Evolutionary conservation across 2,329 filamentous ascomycete species (phyloP), one percentile per base, ranked within the genome.

Genomic region (Neofusicoccum kwambonambiense): DNA sequence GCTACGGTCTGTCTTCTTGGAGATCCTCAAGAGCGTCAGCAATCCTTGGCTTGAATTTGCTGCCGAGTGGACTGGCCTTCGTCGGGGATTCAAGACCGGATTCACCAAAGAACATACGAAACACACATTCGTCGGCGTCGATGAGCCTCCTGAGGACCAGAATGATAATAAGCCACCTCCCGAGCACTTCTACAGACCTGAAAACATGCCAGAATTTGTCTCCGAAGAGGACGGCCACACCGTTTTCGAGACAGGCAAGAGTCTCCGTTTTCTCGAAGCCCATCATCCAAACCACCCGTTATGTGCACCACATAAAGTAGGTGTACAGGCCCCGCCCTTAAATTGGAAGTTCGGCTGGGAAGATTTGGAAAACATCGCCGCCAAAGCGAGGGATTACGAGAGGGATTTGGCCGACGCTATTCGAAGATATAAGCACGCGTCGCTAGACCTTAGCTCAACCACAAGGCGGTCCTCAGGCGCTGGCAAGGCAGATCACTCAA

Each of bases 221-320:
- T 84, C 88, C 0, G 75, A 80, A 4, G 91, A 95, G 65, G 85
- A 93, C 68, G 88, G 87, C 3, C 83, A 85, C 58, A 80, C 83
- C 4, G 86, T 95, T n/a, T 93, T 94, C 68, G 91, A 96, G 73
- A 90, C 89, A 3, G 92, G 91, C 3, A 86, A 85, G 70, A 94
- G 90, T 73, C 77, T 96, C 54, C 86, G 90, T 7, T 87, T 95
- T 62, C 81, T 96, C 54, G 86, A 87, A 69, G 79, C 81, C 22
- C 87, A 90, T 69, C 90, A 95, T 72, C 85, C 90, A 4, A 81
- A 87, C 1, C 90, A 96, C 72, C 87, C 89, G 0, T 79, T 95
- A 47, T 84, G 86, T 13, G 82, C 81, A 47, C 71, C 80, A n/a
- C 79, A 81, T 31, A 78, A 84, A 5, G 74, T 86, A 5, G 69